phyloP scores from a whole-genome alignment of 306 rosid species.

The Cyamopsis tetragonoloba region DNA sequence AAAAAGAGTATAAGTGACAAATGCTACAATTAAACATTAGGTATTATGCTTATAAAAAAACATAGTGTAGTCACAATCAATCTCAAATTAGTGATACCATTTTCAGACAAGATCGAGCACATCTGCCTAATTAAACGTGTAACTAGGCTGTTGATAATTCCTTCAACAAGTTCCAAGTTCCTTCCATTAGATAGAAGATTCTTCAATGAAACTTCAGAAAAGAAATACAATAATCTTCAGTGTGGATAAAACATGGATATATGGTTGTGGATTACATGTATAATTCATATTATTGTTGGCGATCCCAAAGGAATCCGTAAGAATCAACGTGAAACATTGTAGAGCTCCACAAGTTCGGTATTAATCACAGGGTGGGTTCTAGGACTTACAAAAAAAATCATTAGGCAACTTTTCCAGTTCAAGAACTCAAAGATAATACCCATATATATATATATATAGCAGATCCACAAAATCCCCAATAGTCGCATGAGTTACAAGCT shows the following conservation, averaged over 20 bases:
- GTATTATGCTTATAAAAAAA: neutral
- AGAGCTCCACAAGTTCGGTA: neutral
- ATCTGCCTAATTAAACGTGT: conserved; percentile 58
- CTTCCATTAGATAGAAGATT: conserved; percentile 44
- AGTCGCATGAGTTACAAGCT: neutral
- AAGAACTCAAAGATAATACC: neutral
- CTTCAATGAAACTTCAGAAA: conserved; percentile 65
- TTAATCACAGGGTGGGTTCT: neutral
- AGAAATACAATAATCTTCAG: conserved; percentile 19
- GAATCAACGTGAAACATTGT: neutral
- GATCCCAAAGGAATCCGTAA: neutral
- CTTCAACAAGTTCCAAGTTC: conserved; percentile 63
- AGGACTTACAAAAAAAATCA: neutral
- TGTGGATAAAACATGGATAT: neutral
- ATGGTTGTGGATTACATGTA: neutral
- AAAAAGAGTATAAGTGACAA: neutral
- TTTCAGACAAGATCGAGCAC: conserved; percentile 50
- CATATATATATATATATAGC: neutral
- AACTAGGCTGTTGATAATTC: conserved; percentile 61
- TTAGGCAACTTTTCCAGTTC: neutral
- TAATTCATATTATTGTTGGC: neutral
- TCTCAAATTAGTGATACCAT: conserved; percentile 50
- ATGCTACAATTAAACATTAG: neutral
- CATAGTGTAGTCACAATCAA: conserved; percentile 4
- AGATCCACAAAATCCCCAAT: neutral